Evolutionary conservation across 2,329 filamentous ascomycete genomes (phyloP).

Genomic region (Raffaelea albimanens): DNA sequence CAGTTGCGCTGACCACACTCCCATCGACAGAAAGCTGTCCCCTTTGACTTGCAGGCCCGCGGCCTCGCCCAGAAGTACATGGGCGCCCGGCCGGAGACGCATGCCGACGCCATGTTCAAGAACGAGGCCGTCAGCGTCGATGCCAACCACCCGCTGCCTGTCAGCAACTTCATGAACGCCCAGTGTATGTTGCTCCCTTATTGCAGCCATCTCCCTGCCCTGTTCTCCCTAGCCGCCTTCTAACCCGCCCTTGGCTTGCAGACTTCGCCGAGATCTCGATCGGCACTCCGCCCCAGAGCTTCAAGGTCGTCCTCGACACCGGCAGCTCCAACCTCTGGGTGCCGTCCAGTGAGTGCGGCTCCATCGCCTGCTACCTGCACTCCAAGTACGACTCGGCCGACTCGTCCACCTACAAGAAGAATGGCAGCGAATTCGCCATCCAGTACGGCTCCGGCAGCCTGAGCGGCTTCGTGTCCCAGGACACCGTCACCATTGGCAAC

Average conservation of each 20-base stretch:
- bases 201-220: not conserved
- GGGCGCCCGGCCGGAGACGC: constrained; percentile 62
- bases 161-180: constrained; percentile 97
- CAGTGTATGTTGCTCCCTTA: constrained; percentile 61
- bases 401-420: constrained; percentile 88
- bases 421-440: constrained; percentile 87
- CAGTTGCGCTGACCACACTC: not conserved
- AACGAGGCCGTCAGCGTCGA: constrained; percentile 58
- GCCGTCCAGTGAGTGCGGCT: constrained; percentile 78
- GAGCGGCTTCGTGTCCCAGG: constrained; percentile 87
- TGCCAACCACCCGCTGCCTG: constrained; percentile 68
- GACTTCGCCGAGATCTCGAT: constrained; percentile 96
- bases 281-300: constrained; percentile 83
- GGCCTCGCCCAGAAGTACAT: constrained; percentile 94
- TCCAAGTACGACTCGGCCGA: constrained; percentile 86
- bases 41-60: constrained; percentile 72
- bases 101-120: constrained; percentile 71
- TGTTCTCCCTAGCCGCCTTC: not conserved
- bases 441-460: constrained; percentile 91
- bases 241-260: constrained; percentile 23
- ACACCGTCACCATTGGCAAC: constrained; percentile 80
- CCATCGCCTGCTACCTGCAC: constrained; percentile 97
- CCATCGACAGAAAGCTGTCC: constrained; percentile 54
- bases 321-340: constrained; percentile 99
- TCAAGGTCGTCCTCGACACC: constrained; percentile 98